phyloP scores from a whole-genome alignment of 257 asterid genomes.

The Salvia miltiorrhiza region DNA sequence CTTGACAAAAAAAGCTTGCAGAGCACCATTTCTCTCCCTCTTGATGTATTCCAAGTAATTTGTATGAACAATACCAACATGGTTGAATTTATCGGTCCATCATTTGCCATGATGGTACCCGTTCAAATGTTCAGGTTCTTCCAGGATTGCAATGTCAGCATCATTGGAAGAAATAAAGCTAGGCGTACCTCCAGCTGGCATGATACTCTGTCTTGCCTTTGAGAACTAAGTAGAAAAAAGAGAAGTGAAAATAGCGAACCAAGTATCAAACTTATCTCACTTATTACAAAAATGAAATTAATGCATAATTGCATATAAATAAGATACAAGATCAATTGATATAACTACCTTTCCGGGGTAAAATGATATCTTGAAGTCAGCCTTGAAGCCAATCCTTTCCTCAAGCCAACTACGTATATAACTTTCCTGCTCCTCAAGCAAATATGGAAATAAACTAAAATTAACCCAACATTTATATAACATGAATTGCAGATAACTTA shows the following conservation, averaged over 20 bases:
- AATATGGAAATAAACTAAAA: no score
- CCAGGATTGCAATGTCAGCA: conserved; percentile 96
- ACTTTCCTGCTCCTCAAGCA: conserved; percentile 87
- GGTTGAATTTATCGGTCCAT: conserved; percentile 98
- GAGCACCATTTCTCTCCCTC: conserved; percentile 96
- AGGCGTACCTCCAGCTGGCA: conserved; percentile 97
- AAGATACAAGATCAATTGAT: background rate
- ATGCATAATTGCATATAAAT: background rate
- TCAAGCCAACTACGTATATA: conserved; percentile 94
- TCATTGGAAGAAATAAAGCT: conserved; percentile 82
- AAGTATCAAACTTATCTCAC: background rate
- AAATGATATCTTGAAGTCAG: conserved; percentile 89
- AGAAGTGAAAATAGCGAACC: conserved; percentile 5
- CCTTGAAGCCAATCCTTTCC: conserved; percentile 90
- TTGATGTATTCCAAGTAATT: conserved; percentile 97
- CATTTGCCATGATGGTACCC: conserved; percentile 99
- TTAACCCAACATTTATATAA: no score
- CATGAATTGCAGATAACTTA: no score
- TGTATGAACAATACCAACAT: conserved; percentile 95
- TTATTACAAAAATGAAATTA: background rate
- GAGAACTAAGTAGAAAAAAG: conserved; percentile 49
- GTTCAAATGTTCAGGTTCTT: conserved; percentile 98
- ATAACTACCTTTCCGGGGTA: conserved; percentile 91
- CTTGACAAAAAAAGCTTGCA: conserved; percentile 90
- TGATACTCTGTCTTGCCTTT: conserved; percentile 81